These are phyloP conservation scores for Chlorella vulgaris DNA, from an alignment of 139 green algal species.

Conservation along the genomic window DNA sequence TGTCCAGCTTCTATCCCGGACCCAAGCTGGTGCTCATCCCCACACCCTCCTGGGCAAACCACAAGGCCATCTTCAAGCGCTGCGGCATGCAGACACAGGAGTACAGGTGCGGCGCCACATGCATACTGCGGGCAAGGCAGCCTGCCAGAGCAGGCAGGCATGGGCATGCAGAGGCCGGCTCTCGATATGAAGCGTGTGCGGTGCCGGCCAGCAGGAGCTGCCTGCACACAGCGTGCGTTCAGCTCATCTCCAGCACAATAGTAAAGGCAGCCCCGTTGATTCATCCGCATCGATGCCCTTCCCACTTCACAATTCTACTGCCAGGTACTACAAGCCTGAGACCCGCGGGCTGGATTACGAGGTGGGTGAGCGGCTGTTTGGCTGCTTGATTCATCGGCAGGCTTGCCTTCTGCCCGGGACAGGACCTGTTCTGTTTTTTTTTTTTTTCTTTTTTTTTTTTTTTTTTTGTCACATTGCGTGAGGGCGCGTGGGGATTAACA, in stretches of 20 bases:
- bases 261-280: not conserved
- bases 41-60: conserved; percentile 94
- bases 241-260: too few relatives aligned
- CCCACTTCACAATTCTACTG: not conserved
- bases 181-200: too few relatives aligned
- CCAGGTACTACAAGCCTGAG: conserved; percentile 91
- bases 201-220: too few relatives aligned
- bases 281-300: not conserved
- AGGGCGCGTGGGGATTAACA: too few relatives aligned
- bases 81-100: conserved; percentile 71
- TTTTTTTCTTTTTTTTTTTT: too few relatives aligned
- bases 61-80: conserved; percentile 95
- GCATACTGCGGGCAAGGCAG: not conserved
- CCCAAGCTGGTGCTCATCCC: conserved; percentile 45
- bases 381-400: too few relatives aligned
- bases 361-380: not conserved
- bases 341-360: conserved; percentile 96
- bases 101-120: conserved; percentile 70
- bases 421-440: too few relatives aligned
- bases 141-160: not conserved
- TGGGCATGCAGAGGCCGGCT: too few relatives aligned
- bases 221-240: too few relatives aligned
- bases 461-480: too few relatives aligned
- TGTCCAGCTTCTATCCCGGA: conserved; percentile 79
- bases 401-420: too few relatives aligned